phyloP scores from a whole-genome alignment of 2,329 filamentous ascomycete species.

The Fusarium sp. region DNA sequence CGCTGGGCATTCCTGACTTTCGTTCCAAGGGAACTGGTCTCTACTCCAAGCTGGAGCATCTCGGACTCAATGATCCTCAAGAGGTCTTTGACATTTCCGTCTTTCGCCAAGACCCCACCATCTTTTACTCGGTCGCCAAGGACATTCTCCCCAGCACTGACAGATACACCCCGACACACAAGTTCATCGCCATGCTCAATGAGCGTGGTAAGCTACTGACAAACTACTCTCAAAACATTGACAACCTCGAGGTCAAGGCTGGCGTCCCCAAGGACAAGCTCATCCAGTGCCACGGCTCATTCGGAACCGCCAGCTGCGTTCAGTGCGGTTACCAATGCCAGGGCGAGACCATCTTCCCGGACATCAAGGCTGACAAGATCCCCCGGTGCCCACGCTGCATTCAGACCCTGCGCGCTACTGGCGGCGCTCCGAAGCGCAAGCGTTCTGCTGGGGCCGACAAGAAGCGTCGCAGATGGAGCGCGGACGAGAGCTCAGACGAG shows the following conservation, averaged over 20 bases:
- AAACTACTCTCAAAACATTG: constrained; percentile 99
- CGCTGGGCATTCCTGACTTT: constrained; percentile 95
- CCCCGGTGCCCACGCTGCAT: constrained; percentile 79
- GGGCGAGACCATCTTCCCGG: constrained; percentile 79
- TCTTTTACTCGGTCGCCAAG: constrained; percentile 91
- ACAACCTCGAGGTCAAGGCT: constrained; percentile 89
- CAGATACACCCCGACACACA: constrained; percentile 88
- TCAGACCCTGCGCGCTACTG: constrained; percentile 54
- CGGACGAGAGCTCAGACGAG: constrained; percentile 54
- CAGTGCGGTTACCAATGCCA: constrained; percentile 77
- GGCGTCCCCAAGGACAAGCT: constrained; percentile 83
- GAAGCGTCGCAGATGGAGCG: constrained; percentile 51
- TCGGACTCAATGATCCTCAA: constrained; percentile 83
- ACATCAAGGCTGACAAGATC: constrained; percentile 77
- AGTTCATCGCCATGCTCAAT: constrained; percentile 89
- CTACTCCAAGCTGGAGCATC: constrained; percentile 81
- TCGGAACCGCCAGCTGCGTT: constrained; percentile 88
- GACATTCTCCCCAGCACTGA: constrained; percentile 85
- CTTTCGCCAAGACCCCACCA: constrained; percentile 84
- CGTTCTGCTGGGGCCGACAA: constrained; percentile 53
- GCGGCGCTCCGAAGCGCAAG: constrained; percentile 50
- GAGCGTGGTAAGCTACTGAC: constrained; percentile 88
- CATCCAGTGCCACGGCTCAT: constrained; percentile 95
- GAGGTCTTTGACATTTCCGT: constrained; percentile 92
- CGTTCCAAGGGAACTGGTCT: constrained; percentile 91